Evolutionary conservation across 805 yeast species (phyloP), one percentile per base, ranked within the genome.

Genomic region (Candida odintsovae): DNA sequence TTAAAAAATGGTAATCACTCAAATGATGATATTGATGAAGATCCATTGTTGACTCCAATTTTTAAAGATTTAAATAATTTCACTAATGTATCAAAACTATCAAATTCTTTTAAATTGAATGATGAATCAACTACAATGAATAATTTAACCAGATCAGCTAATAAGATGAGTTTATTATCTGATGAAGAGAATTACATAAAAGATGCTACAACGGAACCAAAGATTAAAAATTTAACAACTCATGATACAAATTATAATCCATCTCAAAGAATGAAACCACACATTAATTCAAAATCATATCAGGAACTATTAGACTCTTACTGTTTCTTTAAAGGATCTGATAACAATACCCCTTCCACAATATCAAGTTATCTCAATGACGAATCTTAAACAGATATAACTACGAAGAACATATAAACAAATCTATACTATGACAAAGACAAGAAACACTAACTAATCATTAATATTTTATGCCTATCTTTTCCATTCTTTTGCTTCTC

Each of bases 291-390:
- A 6, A 71, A 74, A 53, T 68, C 80, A 1, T 82, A 82, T 55
- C 73, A 76, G 51, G 78, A 80, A 48, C 62, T 82, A 19, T 62
- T 82, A 43, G 80, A 80, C 42, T 73, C 76, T 25, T 82, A 78
- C 55, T 82, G 88, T 53, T 82, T 82, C 54, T 82, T 76, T 55
- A 65, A 70, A 49, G 63, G 74, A 21, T 19, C 35, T 6, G 47
- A 44, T 11, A 23, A 35, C 18, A 43, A 37, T 6, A 22, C 38
- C 15, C 46, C 44, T 25, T 43, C 40, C 31, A 46, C 49, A 1
- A 36, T 46, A 4, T 46, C 49, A 11, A 40, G 41, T 10, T 46
- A 35, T 20, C 29, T 46, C 18, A 37, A 40, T 10, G 22, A 35
- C 15, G 15, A 19, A 33, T 16, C 36, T 16, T 33, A 11, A 33